These are phyloP conservation scores for Stagonosporopsis tanaceti DNA, from an alignment of 2,329 filamentous ascomycete genomes.

Conservation along the genomic window DNA sequence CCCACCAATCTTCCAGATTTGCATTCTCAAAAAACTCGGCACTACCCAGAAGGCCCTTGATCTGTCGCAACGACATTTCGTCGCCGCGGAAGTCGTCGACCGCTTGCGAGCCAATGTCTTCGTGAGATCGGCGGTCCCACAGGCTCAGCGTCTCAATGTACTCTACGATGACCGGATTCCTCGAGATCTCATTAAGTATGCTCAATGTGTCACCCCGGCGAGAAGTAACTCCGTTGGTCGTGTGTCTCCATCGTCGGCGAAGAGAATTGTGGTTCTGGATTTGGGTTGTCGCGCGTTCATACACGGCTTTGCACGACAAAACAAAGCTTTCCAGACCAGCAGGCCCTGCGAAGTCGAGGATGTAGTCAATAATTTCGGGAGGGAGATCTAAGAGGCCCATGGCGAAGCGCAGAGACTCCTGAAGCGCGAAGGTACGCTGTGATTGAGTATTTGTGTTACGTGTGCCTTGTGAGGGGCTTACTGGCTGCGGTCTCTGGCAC, in stretches of 20 bases:
- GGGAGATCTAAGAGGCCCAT: slow-evolving; percentile 47
- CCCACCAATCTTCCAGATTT: slow-evolving; percentile 40
- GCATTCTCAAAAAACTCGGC: slow-evolving; percentile 27
- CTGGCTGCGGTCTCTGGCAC: background rate
- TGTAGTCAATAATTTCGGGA: slow-evolving; percentile 42
- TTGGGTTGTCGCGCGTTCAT: slow-evolving; percentile 35
- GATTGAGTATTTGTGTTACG: background rate
- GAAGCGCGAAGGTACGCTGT: background rate
- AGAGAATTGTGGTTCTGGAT: slow-evolving; percentile 40
- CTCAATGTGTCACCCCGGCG: slow-evolving; percentile 32
- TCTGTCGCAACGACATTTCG: slow-evolving; percentile 26
- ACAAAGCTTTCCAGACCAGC: slow-evolving; percentile 40
- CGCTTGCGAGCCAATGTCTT: slow-evolving; percentile 6
- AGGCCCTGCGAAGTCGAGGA: slow-evolving; percentile 40
- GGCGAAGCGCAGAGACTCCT: background rate
- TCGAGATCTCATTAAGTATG: slow-evolving; percentile 37
- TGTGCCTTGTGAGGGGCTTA: background rate
- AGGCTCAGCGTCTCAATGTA: slow-evolving; percentile 42
- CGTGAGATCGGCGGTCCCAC: slow-evolving; percentile 31
- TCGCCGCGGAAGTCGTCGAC: slow-evolving; percentile 31
- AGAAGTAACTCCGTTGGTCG: slow-evolving; percentile 24
- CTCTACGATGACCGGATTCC: slow-evolving; percentile 37
- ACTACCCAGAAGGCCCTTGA: slow-evolving; percentile 29
- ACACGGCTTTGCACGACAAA: slow-evolving; percentile 41
- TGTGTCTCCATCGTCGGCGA: slow-evolving; percentile 34